Percentiles rank a stretch among this genome's conserved stretches.
phyloP scores from a whole-genome alignment of 129 eudicot species.

The Centaurea solstitialis region DNA sequence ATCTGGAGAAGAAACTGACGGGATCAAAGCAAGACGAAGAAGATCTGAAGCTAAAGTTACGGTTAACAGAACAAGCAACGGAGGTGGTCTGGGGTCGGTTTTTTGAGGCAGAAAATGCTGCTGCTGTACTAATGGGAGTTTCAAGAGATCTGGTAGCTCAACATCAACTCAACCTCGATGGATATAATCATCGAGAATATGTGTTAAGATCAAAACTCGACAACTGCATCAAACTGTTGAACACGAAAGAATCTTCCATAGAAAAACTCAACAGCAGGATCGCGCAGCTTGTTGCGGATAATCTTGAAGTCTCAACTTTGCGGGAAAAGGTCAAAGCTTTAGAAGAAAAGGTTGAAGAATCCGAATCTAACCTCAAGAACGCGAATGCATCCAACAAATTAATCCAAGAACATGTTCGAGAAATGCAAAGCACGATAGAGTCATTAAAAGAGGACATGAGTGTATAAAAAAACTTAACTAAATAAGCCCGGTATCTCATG shows the following conservation, averaged over 20 bases:
- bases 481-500: too few species aligned
- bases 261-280: constrained; percentile 48
- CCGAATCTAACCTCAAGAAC: constrained; percentile 46
- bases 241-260: constrained; percentile 48
- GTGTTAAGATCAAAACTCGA: constrained; percentile 53
- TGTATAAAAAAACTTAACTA: too few species aligned
- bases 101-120: constrained; percentile 78
- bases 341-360: constrained; percentile 57
- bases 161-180: constrained; percentile 49
- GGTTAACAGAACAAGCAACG: constrained; percentile 68
- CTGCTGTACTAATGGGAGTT: constrained; percentile 79
- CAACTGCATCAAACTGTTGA: constrained; percentile 50
- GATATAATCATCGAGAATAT: constrained; percentile 61
- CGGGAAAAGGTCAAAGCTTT: constrained; percentile 46
- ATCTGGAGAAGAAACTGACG: constrained; percentile 75
- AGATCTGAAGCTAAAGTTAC: constrained; percentile 62
- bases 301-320: constrained; percentile 46
- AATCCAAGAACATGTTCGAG: constrained; percentile 45
- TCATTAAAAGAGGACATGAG: constrained; percentile 56
- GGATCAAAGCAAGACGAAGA: constrained; percentile 73
- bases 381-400: constrained; percentile 44
- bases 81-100: constrained; percentile 85
- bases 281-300: constrained; percentile 46
- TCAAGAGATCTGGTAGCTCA: constrained; percentile 70
- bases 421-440: constrained; percentile 52